Conservation (phyloP, 129 eudicot genomes). For the Oenanthe sinensis region DNA sequence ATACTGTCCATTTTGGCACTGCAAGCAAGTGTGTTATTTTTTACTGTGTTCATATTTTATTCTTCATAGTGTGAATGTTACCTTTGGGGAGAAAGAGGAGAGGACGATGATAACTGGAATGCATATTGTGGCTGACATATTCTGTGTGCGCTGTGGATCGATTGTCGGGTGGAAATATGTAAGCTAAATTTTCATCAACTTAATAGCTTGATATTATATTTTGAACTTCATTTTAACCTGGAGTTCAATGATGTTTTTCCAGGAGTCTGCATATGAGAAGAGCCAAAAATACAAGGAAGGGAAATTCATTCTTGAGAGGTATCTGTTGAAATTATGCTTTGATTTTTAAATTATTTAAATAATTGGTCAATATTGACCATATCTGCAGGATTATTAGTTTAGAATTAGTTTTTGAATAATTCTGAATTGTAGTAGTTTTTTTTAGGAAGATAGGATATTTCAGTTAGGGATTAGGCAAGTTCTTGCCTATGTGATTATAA, state of each 20-base stretch:
- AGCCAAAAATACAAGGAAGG: constrained; percentile 75
- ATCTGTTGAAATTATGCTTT: neutral
- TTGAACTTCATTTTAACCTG: neutral
- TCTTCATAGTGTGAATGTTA: constrained; percentile 56
- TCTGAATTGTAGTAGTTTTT: too few relatives aligned
- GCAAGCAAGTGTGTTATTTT: neutral
- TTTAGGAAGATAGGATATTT: too few relatives aligned
- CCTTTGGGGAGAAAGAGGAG: constrained; percentile 67
- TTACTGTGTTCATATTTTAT: neutral
- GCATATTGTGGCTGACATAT: constrained; percentile 76
- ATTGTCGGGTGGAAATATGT: constrained; percentile 89
- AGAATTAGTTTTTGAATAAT: too few relatives aligned
- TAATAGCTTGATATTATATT: neutral
- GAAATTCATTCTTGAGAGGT: constrained; percentile 73
- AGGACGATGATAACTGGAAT: constrained; percentile 84
- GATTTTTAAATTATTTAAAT: too few relatives aligned
- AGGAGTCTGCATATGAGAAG: constrained; percentile 68
- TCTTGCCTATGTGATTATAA: too few relatives aligned
- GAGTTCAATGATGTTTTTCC: constrained; percentile 7
- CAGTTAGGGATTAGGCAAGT: too few relatives aligned
- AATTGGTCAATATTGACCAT: too few relatives aligned
- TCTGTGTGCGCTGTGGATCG: constrained; percentile 81
- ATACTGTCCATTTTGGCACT: neutral
- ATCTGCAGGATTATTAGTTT: too few relatives aligned
- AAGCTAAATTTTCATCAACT: constrained; percentile 16